Percentiles rank a stretch among this genome's conserved stretches.
These are phyloP conservation scores for Coriolopsis trogii DNA, from an alignment of 1,284 basidiomycete species.

Conservation along the genomic window DNA sequence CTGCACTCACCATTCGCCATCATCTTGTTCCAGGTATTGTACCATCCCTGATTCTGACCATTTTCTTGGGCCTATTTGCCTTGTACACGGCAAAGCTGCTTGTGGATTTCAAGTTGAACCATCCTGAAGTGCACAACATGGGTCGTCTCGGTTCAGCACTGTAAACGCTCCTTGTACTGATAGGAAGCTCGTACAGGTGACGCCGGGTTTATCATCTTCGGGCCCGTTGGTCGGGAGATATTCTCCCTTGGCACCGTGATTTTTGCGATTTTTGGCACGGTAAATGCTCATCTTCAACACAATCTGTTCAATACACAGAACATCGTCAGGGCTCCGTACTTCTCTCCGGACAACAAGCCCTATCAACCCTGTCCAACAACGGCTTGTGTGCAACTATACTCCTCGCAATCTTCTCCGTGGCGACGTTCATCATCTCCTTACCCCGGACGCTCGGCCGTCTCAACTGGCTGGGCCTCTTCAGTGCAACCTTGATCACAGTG, in stretches of 20 bases:
- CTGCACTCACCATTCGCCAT: background rate
- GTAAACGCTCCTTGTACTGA: background rate
- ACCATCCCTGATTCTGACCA: conserved; percentile 55
- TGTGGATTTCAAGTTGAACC: conserved; percentile 59
- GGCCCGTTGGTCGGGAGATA: conserved; percentile 50
- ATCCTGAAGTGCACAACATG: conserved; percentile 58
- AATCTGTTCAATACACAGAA: background rate
- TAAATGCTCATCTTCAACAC: conserved; percentile 28
- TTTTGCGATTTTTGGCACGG: conserved; percentile 51
- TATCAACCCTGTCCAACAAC: conserved; percentile 49
- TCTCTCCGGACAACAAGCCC: conserved; percentile 53
- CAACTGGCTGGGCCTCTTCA: conserved; percentile 48
- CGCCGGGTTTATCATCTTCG: conserved; percentile 55
- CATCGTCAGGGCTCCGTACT: conserved; percentile 46
- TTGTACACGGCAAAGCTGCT: conserved; percentile 56
- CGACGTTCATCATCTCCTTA: conserved; percentile 47
- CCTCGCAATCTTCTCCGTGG: conserved; percentile 47
- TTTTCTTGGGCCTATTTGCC: conserved; percentile 57
- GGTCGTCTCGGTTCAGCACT: conserved; percentile 29
- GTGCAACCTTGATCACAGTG: conserved; percentile 43
- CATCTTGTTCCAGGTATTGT: conserved; percentile 43
- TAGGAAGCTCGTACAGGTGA: conserved; percentile 40
- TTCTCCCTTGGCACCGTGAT: conserved; percentile 51
- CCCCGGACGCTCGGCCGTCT: conserved; percentile 51
- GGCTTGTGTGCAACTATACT: conserved; percentile 49